Percentiles rank a stretch among this genome's conserved stretches.
Evolutionary conservation across 495 filamentous ascomycete genomes (phyloP).

Genomic region (Aspergillus avenaceus): DNA sequence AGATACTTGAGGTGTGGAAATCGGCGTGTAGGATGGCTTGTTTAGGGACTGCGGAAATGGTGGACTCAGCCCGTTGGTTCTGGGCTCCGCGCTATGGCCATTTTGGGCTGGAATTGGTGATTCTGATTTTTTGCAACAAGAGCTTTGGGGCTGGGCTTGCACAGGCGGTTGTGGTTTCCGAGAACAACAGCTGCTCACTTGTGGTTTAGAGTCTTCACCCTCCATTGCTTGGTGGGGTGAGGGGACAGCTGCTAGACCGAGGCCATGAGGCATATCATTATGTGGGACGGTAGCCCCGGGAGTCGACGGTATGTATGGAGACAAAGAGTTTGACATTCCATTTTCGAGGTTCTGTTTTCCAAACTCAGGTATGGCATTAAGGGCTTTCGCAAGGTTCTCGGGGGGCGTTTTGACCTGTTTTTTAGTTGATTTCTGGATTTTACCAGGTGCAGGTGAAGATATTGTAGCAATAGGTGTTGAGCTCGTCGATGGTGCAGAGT

Average conservation of each 20-base stretch:
- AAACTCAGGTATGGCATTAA: conserved; percentile 19
- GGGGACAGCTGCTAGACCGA: not conserved
- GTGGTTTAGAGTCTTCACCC: not conserved
- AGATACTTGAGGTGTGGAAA: conserved; percentile 12
- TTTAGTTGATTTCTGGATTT: conserved; percentile 26
- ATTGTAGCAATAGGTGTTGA: conserved; percentile 12
- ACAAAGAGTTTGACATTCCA: conserved; percentile 9
- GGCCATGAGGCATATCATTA: not conserved
- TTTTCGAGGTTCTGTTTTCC: conserved; percentile 14
- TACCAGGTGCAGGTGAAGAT: conserved; percentile 14
- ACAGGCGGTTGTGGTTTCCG: conserved; percentile 15
- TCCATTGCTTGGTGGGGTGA: not conserved
- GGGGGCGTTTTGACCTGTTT: conserved; percentile 21
- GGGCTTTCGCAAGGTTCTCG: conserved; percentile 25
- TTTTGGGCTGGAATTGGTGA: conserved; percentile 1
- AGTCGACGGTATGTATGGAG: conserved; percentile 7
- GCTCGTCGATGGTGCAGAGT: conserved; percentile 9
- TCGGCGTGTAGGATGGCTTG: conserved; percentile 14
- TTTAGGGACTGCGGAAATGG: conserved; percentile 8
- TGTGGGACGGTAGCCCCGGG: not conserved
- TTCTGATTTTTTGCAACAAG: conserved; percentile 30
- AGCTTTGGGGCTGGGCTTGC: conserved; percentile 14
- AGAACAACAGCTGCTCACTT: conserved; percentile 28
- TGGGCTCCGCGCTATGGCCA: not conserved
- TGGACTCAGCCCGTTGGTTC: not conserved